Percentiles rank a stretch among this genome's conserved stretches.
Conservation (phyloP, 73 alveolate genomes). For the Tetrahymena borealis region DNA sequence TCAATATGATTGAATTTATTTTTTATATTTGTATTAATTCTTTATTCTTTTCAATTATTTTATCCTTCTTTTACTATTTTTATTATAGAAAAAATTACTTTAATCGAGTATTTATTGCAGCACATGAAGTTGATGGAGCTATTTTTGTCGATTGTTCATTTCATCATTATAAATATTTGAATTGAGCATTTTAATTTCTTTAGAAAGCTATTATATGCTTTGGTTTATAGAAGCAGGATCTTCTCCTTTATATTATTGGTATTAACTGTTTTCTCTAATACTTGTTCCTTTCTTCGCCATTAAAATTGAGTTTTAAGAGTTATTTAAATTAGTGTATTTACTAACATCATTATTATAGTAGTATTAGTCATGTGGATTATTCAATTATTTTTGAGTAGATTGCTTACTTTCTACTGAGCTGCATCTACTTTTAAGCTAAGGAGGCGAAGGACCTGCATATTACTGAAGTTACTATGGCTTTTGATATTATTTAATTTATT, state of each 20-base stretch:
- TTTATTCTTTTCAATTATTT: too few relatives aligned
- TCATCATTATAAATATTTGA: not conserved
- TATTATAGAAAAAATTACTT: not conserved
- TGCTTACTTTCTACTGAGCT: not conserved
- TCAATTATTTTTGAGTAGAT: not conserved
- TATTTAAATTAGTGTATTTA: not conserved
- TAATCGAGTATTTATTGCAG: not conserved
- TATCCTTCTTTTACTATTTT: too few relatives aligned
- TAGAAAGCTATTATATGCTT: not conserved
- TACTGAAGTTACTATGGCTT: not conserved
- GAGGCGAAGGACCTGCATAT: not conserved
- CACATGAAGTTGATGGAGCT: not conserved
- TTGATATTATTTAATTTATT: not conserved
- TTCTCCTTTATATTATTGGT: not conserved
- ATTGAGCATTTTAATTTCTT: not conserved
- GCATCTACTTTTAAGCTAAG: not conserved
- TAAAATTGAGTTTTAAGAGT: not conserved
- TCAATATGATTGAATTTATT: too few relatives aligned
- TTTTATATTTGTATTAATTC: too few relatives aligned
- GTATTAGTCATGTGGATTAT: not conserved
- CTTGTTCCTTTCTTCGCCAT: not conserved
- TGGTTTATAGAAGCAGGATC: not conserved
- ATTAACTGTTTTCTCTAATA: not conserved
- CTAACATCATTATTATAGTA: not conserved
- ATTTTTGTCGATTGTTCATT: not conserved